Conservation (phyloP, 495 filamentous ascomycete species). For the Coniosporium apollinis region DNA sequence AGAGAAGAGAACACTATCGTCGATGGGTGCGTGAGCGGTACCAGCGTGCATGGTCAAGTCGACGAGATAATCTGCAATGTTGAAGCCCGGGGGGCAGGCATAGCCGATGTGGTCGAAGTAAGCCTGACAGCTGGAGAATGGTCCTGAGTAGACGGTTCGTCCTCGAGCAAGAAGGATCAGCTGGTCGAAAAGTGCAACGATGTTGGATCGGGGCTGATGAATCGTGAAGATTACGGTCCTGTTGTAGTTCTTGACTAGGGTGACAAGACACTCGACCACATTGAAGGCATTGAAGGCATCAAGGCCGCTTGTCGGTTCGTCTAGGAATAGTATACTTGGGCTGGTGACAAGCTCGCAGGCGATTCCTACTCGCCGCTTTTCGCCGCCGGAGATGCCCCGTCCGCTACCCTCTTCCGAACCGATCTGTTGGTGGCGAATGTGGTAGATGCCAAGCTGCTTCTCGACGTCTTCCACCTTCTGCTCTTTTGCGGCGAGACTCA, state of each 20-base stretch:
- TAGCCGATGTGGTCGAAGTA: conserved; percentile 91
- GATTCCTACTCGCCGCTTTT: conserved; percentile 91
- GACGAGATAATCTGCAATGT: conserved; percentile 94
- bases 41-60: conserved; percentile 95
- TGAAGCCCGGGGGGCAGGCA: conserved; percentile 87
- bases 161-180: conserved; percentile 81
- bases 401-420: conserved; percentile 95
- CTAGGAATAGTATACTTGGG: conserved; percentile 90
- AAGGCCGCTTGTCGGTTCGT: conserved; percentile 90
- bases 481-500: conserved; percentile 72
- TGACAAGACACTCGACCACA: conserved; percentile 90
- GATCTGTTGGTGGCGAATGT: conserved; percentile 85
- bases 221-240: conserved; percentile 96
- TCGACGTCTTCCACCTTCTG: conserved; percentile 85
- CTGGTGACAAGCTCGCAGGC: conserved; percentile 96
- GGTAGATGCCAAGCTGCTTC: conserved; percentile 79
- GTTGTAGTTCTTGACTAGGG: conserved; percentile 85
- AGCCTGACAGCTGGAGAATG: conserved; percentile 71
- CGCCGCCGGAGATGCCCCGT: conserved; percentile 89
- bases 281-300: conserved; percentile 97
- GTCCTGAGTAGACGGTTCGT: conserved; percentile 81
- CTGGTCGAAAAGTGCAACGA: conserved; percentile 94
- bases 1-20: conserved; percentile 28
- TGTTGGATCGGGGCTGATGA: conserved; percentile 98
- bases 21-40: conserved; percentile 34